Evolutionary conservation across 2,329 filamentous ascomycete species (phyloP).

Genomic region (Xylariaceae sp.): DNA sequence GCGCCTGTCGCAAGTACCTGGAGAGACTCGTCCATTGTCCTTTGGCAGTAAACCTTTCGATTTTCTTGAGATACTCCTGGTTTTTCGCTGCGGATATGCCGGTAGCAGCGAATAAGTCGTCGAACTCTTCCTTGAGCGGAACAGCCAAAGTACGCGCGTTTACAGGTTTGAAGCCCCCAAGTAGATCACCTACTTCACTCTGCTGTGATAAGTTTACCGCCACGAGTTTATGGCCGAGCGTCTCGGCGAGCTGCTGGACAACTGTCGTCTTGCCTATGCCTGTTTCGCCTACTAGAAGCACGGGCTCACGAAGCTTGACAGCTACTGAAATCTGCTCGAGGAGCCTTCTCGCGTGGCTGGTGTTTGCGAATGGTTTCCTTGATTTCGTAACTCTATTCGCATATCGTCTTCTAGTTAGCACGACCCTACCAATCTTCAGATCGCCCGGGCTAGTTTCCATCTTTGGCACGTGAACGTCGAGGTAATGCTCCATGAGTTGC

Average conservation of each 20-base stretch:
- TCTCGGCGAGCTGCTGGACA: slow-evolving; percentile 82
- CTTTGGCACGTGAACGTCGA: slow-evolving; percentile 63
- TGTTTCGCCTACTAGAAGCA: slow-evolving; percentile 94
- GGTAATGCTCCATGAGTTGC: slow-evolving; percentile 70
- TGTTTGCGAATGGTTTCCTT: slow-evolving; percentile 74
- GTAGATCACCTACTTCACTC: slow-evolving; percentile 89
- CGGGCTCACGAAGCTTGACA: slow-evolving; percentile 76
- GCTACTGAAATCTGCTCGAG: slow-evolving; percentile 84
- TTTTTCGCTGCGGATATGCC: slow-evolving; percentile 84
- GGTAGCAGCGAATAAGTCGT: slow-evolving; percentile 77
- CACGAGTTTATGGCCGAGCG: slow-evolving; percentile 77
- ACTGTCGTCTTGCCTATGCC: slow-evolving; percentile 97
- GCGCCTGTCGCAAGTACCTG: slow-evolving; percentile 80
- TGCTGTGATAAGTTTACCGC: slow-evolving; percentile 97
- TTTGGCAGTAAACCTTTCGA: slow-evolving; percentile 71
- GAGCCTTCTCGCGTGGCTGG: slow-evolving; percentile 72
- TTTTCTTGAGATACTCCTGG: slow-evolving; percentile 72
- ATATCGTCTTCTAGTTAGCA: slow-evolving; percentile 52
- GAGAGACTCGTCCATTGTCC: slow-evolving; percentile 83
- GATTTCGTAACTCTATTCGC: slow-evolving; percentile 42
- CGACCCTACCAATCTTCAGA: slow-evolving; percentile 59
- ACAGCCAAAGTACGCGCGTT: slow-evolving; percentile 82
- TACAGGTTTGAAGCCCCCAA: slow-evolving; percentile 94
- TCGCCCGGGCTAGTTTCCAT: slow-evolving; percentile 54
- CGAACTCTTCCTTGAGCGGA: slow-evolving; percentile 88